A percentile compares a stretch with the other conserved stretches of the same genome.
phyloP scores from a whole-genome alignment of 352 stramenopile species.

The Blastocystis sp. region DNA sequence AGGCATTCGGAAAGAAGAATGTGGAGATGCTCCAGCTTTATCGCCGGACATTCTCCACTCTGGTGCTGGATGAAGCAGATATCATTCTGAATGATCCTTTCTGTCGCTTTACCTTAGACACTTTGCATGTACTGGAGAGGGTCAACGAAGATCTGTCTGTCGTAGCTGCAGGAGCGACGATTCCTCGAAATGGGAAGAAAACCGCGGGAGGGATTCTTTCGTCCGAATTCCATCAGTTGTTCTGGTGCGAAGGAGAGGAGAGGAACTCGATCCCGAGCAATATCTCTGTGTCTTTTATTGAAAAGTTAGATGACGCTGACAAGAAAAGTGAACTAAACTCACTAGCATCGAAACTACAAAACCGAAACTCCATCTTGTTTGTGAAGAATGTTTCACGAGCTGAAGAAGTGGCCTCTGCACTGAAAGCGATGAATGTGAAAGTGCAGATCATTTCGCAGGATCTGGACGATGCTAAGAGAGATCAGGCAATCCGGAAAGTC shows the following conservation, averaged over 20 bases:
- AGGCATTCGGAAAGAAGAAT: background rate
- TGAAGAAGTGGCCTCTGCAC: background rate
- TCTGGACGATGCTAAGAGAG: background rate
- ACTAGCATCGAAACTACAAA: background rate
- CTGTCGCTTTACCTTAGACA: background rate
- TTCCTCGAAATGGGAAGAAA: constrained; percentile 14
- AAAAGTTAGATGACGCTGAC: background rate
- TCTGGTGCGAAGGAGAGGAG: background rate
- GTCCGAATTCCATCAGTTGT: background rate
- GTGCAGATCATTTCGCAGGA: constrained; percentile 5
- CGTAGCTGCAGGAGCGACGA: constrained; percentile 11
- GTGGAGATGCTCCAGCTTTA: background rate
- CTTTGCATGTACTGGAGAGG: background rate
- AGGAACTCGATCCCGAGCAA: background rate
- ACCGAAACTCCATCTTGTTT: background rate
- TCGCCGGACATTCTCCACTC: background rate
- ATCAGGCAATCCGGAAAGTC: background rate
- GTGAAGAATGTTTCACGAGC: background rate
- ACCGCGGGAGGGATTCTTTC: constrained; percentile 18
- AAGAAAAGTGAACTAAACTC: background rate
- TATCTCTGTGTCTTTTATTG: background rate
- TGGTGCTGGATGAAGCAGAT: constrained; percentile 51
- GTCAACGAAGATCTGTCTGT: background rate
- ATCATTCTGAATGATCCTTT: constrained; percentile 42
- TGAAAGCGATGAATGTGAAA: background rate